Evolutionary conservation across 805 yeast genomes (phyloP), one percentile per base, ranked within the genome.

Genomic region (Myxozyma udenii): DNA sequence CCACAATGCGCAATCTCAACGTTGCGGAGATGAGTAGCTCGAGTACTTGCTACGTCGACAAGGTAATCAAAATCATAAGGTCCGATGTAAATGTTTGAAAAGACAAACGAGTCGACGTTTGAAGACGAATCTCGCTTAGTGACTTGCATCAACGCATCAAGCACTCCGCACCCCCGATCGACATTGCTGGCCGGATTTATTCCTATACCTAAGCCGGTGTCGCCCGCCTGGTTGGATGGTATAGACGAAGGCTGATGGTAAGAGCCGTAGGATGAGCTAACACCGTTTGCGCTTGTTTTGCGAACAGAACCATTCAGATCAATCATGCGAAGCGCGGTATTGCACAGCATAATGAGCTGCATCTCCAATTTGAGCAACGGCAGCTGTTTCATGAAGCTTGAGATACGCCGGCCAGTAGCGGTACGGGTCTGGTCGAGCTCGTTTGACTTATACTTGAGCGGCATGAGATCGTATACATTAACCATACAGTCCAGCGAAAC

Each of bases 1-100:
- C 61, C 57, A 24, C 63, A 60, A 22, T 48, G 50, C 11, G 63
- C 59, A 14, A 60, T 40, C 39, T 60, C 60, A 9, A 60, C 44
- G 21, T 51, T 53, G 11, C 57, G 39, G 23, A 55, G 23, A 48
- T 55, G 60, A 1, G 60, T 48, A 4, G 53, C 42, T 4, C 58
- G 49, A 3, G 60, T 45, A 21, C 50, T 42, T 16, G 55, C 50
- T 3, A 55, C 60, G 41, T 55, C 60, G 28, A 55, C 55, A 2
- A 55, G 41, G 21, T 48, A 55, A 35, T 55, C 60, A 40, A 55
- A 55, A 26, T 55, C 60, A 39, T 45, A 49, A 7, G 42, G 22
- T 30, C 41, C 58, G 30, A 55, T 55, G 23, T 41, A 41, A 22
- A 55, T 48, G 25, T 53, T 53, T 28, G 60, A 53, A 28, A 55